These are phyloP conservation scores for Hymenoscyphus albidus DNA, from an alignment of 2,329 filamentous ascomycete genomes.

Conservation along the genomic window DNA sequence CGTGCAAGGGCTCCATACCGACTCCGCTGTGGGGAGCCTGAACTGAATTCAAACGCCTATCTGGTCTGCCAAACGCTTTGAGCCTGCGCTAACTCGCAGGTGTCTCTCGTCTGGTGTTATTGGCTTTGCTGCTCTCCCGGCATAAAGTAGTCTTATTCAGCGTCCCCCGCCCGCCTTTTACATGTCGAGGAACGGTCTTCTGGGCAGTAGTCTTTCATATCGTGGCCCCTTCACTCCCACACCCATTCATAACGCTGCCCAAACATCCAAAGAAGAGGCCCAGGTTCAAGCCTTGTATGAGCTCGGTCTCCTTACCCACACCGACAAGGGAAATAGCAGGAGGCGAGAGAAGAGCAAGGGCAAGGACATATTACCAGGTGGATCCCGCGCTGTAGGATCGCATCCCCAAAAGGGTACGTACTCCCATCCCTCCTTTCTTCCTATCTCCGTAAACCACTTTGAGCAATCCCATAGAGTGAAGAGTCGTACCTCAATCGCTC, in stretches of 20 bases:
- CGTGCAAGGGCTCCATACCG: too few species aligned
- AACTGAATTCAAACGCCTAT: neutral
- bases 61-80: neutral
- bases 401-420: constrained; percentile 31
- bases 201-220: neutral
- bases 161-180: neutral
- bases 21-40: neutral
- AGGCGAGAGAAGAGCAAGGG: constrained; percentile 30
- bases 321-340: constrained; percentile 30
- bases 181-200: neutral
- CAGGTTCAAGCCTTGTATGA: constrained; percentile 34
- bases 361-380: constrained; percentile 25
- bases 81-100: neutral
- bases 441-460: neutral
- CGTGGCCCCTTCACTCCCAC: neutral
- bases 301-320: constrained; percentile 32
- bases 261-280: constrained; percentile 24
- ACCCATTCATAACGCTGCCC: neutral
- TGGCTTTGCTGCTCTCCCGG: neutral
- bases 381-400: constrained; percentile 32
- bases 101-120: neutral
- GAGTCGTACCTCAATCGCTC: neutral
- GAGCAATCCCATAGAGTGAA: constrained; percentile 2
- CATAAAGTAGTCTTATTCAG: neutral
- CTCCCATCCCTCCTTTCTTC: constrained; percentile 12